phyloP scores from a whole-genome alignment of 2,329 filamentous ascomycete species.

The Aaosphaeria arxii region DNA sequence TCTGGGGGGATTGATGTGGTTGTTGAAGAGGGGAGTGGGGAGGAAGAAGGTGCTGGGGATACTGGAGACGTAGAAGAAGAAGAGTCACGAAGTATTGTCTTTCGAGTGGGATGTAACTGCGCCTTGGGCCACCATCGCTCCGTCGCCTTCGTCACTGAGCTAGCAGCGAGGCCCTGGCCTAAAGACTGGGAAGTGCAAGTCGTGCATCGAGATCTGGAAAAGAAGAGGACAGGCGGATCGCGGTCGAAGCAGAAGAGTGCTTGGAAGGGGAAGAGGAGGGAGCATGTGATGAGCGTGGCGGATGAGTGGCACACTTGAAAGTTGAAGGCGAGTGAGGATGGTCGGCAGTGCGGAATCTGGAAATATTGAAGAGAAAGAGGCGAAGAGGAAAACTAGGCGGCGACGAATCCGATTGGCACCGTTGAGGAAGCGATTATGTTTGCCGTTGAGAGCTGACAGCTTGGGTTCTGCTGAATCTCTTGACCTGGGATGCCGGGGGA shows the following conservation, averaged over 20 bases:
- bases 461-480: no score
- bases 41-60: neutral
- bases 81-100: constrained; percentile 1
- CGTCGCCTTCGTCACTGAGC: constrained; percentile 22
- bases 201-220: constrained; percentile 16
- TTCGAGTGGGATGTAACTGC: constrained; percentile 18
- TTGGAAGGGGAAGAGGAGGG: constrained; percentile 1
- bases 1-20: neutral
- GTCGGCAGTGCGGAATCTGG: no score
- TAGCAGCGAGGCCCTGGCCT: constrained; percentile 11
- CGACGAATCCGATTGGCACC: no score
- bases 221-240: constrained; percentile 6
- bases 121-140: constrained; percentile 21
- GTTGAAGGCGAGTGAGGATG: no score
- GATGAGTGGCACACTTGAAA: no score
- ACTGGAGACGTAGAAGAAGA: neutral
- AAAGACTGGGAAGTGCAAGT: constrained; percentile 13
- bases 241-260: constrained; percentile 5
- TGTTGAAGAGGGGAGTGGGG: neutral
- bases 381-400: no score
- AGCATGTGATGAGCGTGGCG: neutral
- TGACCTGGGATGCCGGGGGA: no score
- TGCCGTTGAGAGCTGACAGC: no score
- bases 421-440: no score
- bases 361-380: no score